Base-by-base conservation (phyloP, 805 yeast genomes). In the Millerozyma miso region DNA sequence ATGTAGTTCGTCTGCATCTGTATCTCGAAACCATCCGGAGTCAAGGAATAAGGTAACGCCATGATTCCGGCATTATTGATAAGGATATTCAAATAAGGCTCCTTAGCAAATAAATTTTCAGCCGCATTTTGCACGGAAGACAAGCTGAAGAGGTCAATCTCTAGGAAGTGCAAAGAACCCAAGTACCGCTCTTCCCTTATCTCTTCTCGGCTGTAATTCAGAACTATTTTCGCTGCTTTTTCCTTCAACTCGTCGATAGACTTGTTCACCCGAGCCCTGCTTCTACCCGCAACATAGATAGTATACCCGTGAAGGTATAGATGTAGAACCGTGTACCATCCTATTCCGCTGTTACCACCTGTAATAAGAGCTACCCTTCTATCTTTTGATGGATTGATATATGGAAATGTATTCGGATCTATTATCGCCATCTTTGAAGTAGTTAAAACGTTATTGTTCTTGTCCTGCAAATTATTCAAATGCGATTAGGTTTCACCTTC, bases 291-390 rank as follows among this genome's bases (percentile, higher is more conserved):
- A 31, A 88, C 67, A 56, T 87, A 88, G 3, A 88, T 82, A 6
- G 73, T 67, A 56, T 76, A 85, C 0, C 96, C 96, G 59, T 87
- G 96, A 39, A 85, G 67, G 54, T 83, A 86, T 4, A 88, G 70
- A 54, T 86, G 90, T 18, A 86, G 67, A 6, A 80, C 87, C 0
- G 90, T 81, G 57, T 72, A 84, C 70, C 77, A 87, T 8, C 96
- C 96, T 15, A 85, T 77, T 0, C 95, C 96, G 43, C 84, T 76
- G 52, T 82, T 85, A 4, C 93, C 95, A 1, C 95, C 95, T 0
- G 93, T 83, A 23, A 88, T 79, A 4, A 88, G 65, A 2, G 87
- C 89, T 3, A 85, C 81, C 43, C 80, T 73, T 35, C 86, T 70
- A 19, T 75, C 78, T 2, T 48, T 47, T 1, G 51, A 47, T 0